Conservation (phyloP, 1,284 basidiomycete genomes). For the Ganoderma resinaceum region DNA sequence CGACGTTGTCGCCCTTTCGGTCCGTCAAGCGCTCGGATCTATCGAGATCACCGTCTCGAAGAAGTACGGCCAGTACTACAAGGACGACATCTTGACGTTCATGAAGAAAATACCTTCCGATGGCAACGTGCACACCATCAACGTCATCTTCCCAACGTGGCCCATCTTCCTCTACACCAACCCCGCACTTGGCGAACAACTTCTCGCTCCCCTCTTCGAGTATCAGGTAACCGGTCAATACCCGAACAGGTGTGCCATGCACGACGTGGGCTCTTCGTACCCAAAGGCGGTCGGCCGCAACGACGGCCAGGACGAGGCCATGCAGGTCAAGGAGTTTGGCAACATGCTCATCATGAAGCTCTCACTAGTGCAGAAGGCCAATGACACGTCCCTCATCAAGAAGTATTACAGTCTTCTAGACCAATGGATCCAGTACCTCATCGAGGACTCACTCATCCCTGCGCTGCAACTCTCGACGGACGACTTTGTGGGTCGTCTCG, state of each 20-base stretch:
- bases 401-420: slow-evolving; percentile 62
- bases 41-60: slow-evolving; percentile 67
- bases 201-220: slow-evolving; percentile 53
- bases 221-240: slow-evolving; percentile 39
- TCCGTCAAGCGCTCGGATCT: slow-evolving; percentile 66
- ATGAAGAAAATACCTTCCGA: not conserved
- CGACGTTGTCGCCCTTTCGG: slow-evolving; percentile 60
- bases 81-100: slow-evolving; percentile 45
- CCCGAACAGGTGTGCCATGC: not conserved
- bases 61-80: slow-evolving; percentile 60
- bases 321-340: slow-evolving; percentile 74
- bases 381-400: slow-evolving; percentile 58
- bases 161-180: slow-evolving; percentile 56
- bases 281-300: slow-evolving; percentile 64
- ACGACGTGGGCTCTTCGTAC: slow-evolving; percentile 42
- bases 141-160: slow-evolving; percentile 53
- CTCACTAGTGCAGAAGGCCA: slow-evolving; percentile 67
- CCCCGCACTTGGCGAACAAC: slow-evolving; percentile 44
- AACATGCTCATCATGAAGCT: slow-evolving; percentile 81
- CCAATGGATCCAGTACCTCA: slow-evolving; percentile 78
- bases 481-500: slow-evolving; percentile 72
- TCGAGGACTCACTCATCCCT: slow-evolving; percentile 69
- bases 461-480: slow-evolving; percentile 72
- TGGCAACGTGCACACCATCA: slow-evolving; percentile 48
- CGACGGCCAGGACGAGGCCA: slow-evolving; percentile 62